phyloP scores from a whole-genome alignment of 2,329 filamentous ascomycete genomes.

The Colletotrichum sp. region DNA sequence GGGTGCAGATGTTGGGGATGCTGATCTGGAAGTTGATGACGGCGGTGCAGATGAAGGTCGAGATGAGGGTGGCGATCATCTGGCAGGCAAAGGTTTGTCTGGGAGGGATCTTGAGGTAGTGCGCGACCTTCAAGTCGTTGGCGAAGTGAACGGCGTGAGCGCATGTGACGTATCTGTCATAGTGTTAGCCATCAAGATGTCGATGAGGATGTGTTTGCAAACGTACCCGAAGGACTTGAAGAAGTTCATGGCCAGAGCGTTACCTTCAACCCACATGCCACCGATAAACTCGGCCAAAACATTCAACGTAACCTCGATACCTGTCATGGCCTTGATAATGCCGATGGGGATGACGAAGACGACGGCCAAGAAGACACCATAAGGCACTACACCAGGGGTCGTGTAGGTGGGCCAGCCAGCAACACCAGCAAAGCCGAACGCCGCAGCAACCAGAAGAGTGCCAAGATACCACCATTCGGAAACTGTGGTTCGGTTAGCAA shows the following conservation, averaged over 20 bases:
- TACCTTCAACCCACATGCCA: slow-evolving; percentile 45
- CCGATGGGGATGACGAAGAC: slow-evolving; percentile 51
- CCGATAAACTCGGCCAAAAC: slow-evolving; percentile 54
- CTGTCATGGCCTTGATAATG: slow-evolving; percentile 49
- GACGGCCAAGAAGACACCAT: slow-evolving; percentile 43
- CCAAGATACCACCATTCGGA: slow-evolving; percentile 49
- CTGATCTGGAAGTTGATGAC: slow-evolving; percentile 51
- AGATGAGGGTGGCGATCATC: slow-evolving; percentile 60
- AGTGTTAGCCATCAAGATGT: background rate
- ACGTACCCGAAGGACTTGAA: slow-evolving; percentile 41
- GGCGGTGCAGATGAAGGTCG: slow-evolving; percentile 54
- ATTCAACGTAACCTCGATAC: slow-evolving; percentile 44
- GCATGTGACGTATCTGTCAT: slow-evolving; percentile 44
- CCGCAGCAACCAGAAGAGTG: slow-evolving; percentile 36
- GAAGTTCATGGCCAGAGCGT: slow-evolving; percentile 51
- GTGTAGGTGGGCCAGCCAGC: slow-evolving; percentile 47
- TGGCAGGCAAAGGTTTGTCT: slow-evolving; percentile 64
- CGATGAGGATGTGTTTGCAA: background rate
- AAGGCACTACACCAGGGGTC: slow-evolving; percentile 42
- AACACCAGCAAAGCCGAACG: slow-evolving; percentile 40
- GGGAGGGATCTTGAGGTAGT: slow-evolving; percentile 67
- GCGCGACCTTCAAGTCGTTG: slow-evolving; percentile 53
- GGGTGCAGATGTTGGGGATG: slow-evolving; percentile 54
- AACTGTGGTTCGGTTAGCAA: slow-evolving; percentile 21
- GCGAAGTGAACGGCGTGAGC: slow-evolving; percentile 57